phyloP scores from a whole-genome alignment of 345 rosid genomes.

The Rhodamnia argentea region DNA sequence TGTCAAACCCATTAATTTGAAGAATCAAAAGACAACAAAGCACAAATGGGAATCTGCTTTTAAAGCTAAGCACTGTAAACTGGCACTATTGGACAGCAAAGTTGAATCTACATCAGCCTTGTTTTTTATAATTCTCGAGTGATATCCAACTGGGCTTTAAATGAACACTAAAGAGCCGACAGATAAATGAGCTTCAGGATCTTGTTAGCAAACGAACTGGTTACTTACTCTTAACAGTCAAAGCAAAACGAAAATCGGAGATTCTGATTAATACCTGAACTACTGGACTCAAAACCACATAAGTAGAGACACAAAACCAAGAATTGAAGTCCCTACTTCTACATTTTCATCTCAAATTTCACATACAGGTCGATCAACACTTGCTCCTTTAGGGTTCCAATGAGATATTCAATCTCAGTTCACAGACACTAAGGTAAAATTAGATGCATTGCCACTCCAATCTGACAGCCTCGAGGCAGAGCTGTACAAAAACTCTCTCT shows the following conservation, averaged over 20 bases:
- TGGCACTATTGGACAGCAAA: neutral
- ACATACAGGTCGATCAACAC: neutral
- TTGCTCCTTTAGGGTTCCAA: neutral
- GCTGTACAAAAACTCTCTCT: neutral
- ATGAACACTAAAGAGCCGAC: neutral
- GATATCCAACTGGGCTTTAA: neutral
- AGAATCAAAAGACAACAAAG: neutral
- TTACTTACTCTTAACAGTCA: neutral
- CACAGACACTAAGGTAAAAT: neutral
- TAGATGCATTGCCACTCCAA: neutral
- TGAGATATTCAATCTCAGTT: neutral
- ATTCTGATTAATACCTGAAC: neutral
- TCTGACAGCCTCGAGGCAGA: neutral
- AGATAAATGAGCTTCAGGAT: neutral
- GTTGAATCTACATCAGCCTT: neutral
- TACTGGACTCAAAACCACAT: neutral
- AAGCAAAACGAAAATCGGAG: neutral
- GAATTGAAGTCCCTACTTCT: neutral
- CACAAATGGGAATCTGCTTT: neutral
- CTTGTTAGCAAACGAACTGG: neutral
- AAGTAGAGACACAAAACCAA: neutral
- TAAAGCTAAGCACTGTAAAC: neutral
- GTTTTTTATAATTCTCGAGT: neutral
- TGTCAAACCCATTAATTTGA: constrained; percentile 8
- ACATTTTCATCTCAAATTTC: neutral